Percentiles rank a stretch among this genome's conserved stretches.
Conservation (phyloP, 2,329 filamentous ascomycete genomes). For the Trichoderma atroviride region DNA sequence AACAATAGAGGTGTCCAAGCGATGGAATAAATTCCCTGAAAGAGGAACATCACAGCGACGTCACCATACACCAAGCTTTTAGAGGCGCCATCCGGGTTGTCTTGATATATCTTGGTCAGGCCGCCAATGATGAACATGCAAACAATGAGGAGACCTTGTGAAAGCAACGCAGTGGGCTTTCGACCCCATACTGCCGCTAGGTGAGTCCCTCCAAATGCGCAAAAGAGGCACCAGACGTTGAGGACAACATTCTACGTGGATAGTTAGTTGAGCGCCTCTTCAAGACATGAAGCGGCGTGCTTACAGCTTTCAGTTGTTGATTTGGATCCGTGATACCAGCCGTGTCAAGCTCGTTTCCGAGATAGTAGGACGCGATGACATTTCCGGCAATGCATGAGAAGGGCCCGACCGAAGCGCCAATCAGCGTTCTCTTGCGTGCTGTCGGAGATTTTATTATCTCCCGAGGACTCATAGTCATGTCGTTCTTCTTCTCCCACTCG, state of each 20-base stretch:
- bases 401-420: slow-evolving; percentile 34
- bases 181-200: slow-evolving; percentile 33
- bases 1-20: slow-evolving; percentile 52
- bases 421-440: slow-evolving; percentile 40
- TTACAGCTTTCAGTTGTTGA: slow-evolving; percentile 47
- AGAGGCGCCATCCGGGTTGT: slow-evolving; percentile 25
- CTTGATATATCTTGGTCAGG: slow-evolving; percentile 45
- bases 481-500: slow-evolving; percentile 33
- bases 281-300: slow-evolving; percentile 17
- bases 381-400: slow-evolving; percentile 39
- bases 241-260: slow-evolving; percentile 49
- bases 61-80: slow-evolving; percentile 43
- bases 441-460: slow-evolving; percentile 39
- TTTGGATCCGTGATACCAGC: slow-evolving; percentile 42
- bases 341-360: slow-evolving; percentile 44
- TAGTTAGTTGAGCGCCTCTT: slow-evolving; percentile 23
- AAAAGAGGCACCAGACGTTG: slow-evolving; percentile 52
- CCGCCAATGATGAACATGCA: slow-evolving; percentile 56
- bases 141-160: slow-evolving; percentile 42
- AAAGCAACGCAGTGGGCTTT: slow-evolving; percentile 46
- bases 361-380: slow-evolving; percentile 43
- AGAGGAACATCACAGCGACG: slow-evolving; percentile 53
- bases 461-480: slow-evolving; percentile 39
- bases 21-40: slow-evolving; percentile 50
- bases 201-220: slow-evolving; percentile 45